Conservation (phyloP, 805 yeast species). For the Isabelozyma gotoi region DNA sequence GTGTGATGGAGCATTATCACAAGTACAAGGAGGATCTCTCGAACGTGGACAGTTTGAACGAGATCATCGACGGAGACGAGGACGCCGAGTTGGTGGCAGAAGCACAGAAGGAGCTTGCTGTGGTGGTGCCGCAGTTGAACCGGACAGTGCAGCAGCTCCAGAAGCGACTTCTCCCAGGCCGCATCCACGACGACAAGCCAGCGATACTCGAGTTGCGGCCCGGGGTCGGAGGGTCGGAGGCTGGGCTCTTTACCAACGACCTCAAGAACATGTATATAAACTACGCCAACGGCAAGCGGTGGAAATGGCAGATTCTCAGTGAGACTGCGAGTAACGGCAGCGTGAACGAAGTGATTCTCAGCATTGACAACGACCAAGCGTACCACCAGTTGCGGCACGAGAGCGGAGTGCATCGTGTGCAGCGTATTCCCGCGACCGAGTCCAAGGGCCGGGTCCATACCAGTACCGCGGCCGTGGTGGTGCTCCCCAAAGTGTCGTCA, state of each 20-base stretch:
- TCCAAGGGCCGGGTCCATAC: slow-evolving; percentile 93
- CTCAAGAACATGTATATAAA: slow-evolving; percentile 77
- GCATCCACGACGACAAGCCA: slow-evolving; percentile 71
- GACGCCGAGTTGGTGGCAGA: slow-evolving; percentile 49
- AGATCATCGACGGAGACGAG: slow-evolving; percentile 24
- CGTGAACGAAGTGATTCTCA: slow-evolving; percentile 74
- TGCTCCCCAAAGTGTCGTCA: slow-evolving; percentile 76
- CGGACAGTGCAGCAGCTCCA: slow-evolving; percentile 48
- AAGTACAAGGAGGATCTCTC: slow-evolving; percentile 25
- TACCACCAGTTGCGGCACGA: slow-evolving; percentile 75
- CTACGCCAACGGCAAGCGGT: slow-evolving; percentile 61
- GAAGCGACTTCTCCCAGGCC: slow-evolving; percentile 66
- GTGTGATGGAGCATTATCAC: slow-evolving; percentile 30
- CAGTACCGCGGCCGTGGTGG: slow-evolving; percentile 93
- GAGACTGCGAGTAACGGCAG: slow-evolving; percentile 57
- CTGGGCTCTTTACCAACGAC: slow-evolving; percentile 81
- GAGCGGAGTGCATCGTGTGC: slow-evolving; percentile 96
- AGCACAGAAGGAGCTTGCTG: slow-evolving; percentile 60
- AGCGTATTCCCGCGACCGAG: slow-evolving; percentile 90
- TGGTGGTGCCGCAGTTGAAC: slow-evolving; percentile 45
- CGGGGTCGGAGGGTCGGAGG: slow-evolving; percentile 96
- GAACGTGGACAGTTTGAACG: slow-evolving; percentile 22
- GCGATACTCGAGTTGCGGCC: slow-evolving; percentile 86
- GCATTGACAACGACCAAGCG: slow-evolving; percentile 72
- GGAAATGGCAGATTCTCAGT: slow-evolving; percentile 67